Evolutionary conservation across 2,329 filamentous ascomycete genomes (phyloP).

Genomic region (Penicillium digitatum): DNA sequence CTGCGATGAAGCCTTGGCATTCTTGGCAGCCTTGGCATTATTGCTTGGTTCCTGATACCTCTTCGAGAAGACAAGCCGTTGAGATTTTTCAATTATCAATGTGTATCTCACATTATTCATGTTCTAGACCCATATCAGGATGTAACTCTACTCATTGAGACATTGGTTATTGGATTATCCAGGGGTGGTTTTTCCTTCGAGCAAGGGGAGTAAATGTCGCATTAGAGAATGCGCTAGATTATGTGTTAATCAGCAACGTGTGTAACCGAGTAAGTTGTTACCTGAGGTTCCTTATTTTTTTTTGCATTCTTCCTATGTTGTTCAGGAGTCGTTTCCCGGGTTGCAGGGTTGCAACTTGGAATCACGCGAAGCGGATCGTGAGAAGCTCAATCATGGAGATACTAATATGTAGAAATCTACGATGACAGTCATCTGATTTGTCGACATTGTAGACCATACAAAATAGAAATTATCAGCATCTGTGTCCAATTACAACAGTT

Average conservation of each 20-base stretch:
- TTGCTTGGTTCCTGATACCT: background rate
- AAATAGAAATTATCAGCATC: background rate
- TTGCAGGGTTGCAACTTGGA: constrained; percentile 2
- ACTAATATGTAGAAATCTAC: background rate
- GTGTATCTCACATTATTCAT: background rate
- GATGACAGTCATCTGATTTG: background rate
- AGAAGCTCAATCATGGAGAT: background rate
- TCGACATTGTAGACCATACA: background rate
- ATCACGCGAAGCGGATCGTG: background rate
- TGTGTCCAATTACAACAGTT: background rate
- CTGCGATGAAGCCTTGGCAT: constrained; percentile 12
- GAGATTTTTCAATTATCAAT: background rate
- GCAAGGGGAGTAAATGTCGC: background rate
- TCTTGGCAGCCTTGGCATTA: constrained; percentile 5
- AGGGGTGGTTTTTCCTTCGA: background rate
- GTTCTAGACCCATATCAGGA: background rate
- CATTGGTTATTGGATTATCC: background rate
- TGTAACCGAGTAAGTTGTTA: background rate
- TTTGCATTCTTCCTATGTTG: background rate
- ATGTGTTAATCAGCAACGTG: background rate
- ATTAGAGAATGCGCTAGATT: background rate
- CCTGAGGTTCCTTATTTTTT: no score
- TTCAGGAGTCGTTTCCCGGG: background rate
- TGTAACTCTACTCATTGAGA: background rate
- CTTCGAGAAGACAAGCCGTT: background rate